phyloP scores from a whole-genome alignment of 768 basidiomycete genomes.

The Amanita molliuscula region DNA sequence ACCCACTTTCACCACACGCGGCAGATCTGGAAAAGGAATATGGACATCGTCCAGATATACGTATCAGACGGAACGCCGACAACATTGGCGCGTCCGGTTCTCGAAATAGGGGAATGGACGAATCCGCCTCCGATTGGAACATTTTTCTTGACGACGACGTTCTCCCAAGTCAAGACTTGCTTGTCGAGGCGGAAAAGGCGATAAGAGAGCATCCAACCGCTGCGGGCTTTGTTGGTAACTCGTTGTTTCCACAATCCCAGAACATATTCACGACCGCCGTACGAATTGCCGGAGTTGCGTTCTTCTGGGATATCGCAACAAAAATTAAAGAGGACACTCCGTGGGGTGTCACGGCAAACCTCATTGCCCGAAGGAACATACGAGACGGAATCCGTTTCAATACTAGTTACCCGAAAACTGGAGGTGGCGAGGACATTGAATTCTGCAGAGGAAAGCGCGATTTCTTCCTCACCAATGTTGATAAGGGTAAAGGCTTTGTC shows the following conservation, averaged over 20 bases:
- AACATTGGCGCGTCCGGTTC: conserved; percentile 45
- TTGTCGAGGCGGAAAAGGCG: conserved; percentile 33
- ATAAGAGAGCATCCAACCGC: conserved; percentile 37
- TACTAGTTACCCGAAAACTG: conserved; percentile 46
- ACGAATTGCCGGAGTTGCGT: conserved; percentile 46
- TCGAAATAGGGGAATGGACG: conserved; percentile 42
- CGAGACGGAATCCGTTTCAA: conserved; percentile 36
- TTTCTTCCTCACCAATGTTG: conserved; percentile 19
- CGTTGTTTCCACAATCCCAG: conserved; percentile 35
- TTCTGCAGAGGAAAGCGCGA: conserved; percentile 40
- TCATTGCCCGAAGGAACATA: conserved; percentile 36
- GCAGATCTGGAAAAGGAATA: conserved; percentile 28
- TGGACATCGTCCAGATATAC: conserved; percentile 34
- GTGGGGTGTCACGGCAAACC: conserved; percentile 56
- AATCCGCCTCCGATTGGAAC: conserved; percentile 48
- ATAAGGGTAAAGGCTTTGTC: conserved; percentile 28
- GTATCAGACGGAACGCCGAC: conserved; percentile 36
- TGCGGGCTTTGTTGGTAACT: conserved; percentile 45
- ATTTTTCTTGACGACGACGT: conserved; percentile 57
- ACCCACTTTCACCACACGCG: conserved; percentile 33
- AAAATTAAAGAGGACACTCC: conserved; percentile 40
- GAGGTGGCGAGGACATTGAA: conserved; percentile 56
- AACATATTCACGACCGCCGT: conserved; percentile 42
- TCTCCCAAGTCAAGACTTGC: conserved; percentile 27
- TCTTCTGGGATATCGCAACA: conserved; percentile 51